phyloP scores from a whole-genome alignment of 768 basidiomycete species.

The Postia placenta region DNA sequence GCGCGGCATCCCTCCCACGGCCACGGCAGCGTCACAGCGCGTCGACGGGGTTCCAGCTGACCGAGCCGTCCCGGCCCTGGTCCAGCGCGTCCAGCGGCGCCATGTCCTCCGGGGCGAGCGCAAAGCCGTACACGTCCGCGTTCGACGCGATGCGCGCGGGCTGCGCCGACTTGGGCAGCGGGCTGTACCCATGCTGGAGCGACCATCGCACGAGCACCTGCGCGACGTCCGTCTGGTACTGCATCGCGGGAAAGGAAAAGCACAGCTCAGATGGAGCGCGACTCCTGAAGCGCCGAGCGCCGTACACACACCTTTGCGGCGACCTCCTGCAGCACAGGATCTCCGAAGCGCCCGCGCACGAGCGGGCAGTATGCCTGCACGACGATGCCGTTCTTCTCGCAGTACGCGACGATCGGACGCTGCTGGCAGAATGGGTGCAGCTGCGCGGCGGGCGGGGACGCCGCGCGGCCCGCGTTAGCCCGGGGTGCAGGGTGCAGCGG shows the following conservation, averaged over 20 bases:
- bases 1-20: too few relatives aligned
- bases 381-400: slow-evolving; percentile 31
- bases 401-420: slow-evolving; percentile 70
- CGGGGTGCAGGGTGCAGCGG: background rate
- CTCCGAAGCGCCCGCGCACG: slow-evolving; percentile 39
- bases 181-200: slow-evolving; percentile 70
- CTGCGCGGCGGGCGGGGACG: slow-evolving; percentile 27
- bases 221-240: slow-evolving; percentile 47
- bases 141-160: slow-evolving; percentile 38
- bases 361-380: slow-evolving; percentile 58
- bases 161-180: slow-evolving; percentile 43
- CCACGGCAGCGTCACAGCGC: too few relatives aligned
- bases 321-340: slow-evolving; percentile 47
- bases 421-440: slow-evolving; percentile 80
- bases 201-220: slow-evolving; percentile 91
- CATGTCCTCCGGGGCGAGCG: slow-evolving; percentile 39
- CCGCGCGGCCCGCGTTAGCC: background rate
- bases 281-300: too few relatives aligned
- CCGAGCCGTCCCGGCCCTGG: slow-evolving; percentile 35
- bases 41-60: slow-evolving; percentile 46
- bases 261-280: too few relatives aligned
- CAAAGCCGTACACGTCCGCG: slow-evolving; percentile 41
- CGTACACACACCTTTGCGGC: slow-evolving; percentile 36
- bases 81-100: slow-evolving; percentile 36
- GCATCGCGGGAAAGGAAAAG: background rate